These are phyloP conservation scores for Carex myosuroides DNA, from an alignment of 176 grass and related monocot species.

Conservation along the genomic window DNA sequence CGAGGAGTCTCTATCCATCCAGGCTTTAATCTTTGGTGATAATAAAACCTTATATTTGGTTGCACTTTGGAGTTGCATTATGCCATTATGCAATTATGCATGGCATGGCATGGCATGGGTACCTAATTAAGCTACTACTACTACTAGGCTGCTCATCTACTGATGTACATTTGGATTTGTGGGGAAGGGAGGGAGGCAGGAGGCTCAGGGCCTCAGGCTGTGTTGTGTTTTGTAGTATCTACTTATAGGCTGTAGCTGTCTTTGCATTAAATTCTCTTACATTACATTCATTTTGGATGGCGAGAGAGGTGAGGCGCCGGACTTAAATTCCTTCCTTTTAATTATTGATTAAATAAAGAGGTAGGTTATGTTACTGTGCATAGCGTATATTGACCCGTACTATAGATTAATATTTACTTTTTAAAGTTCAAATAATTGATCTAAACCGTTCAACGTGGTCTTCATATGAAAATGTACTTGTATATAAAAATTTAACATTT, in stretches of 20 bases:
- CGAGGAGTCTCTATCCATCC: constrained; percentile 1
- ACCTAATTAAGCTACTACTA: too few species aligned
- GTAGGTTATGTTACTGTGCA: too few species aligned
- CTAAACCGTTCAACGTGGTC: too few species aligned
- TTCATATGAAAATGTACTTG: too few species aligned
- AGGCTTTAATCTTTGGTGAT: neutral
- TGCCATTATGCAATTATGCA: neutral
- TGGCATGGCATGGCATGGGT: neutral
- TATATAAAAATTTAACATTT: too few species aligned
- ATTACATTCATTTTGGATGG: neutral
- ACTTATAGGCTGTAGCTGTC: neutral
- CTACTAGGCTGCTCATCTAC: too few species aligned
- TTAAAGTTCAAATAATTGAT: too few species aligned
- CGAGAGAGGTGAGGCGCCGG: neutral
- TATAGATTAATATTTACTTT: too few species aligned
- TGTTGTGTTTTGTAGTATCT: neutral
- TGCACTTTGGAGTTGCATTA: too few species aligned
- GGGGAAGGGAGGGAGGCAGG: neutral
- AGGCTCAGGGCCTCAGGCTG: neutral
- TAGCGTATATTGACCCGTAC: too few species aligned
- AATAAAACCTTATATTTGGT: neutral
- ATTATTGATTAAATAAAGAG: neutral
- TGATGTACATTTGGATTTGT: neutral
- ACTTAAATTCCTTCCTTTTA: neutral
- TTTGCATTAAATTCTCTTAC: neutral